phyloP scores from a whole-genome alignment of 768 basidiomycete species.

The Naganishia randhawae region DNA sequence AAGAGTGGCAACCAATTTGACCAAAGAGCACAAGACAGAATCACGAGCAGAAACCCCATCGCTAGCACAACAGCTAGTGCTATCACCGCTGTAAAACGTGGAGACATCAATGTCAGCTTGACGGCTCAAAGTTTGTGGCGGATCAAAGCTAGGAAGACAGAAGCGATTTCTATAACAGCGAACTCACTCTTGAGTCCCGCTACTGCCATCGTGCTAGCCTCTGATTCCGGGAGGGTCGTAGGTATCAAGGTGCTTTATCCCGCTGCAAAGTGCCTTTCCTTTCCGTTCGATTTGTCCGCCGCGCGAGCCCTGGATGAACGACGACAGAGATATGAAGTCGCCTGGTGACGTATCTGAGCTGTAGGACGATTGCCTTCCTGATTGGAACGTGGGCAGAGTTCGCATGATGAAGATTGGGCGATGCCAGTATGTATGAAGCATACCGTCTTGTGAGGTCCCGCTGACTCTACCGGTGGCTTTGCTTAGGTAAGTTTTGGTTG shows the following conservation, averaged over 20 bases:
- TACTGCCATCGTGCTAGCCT: conserved; percentile 11
- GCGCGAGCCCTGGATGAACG: neutral
- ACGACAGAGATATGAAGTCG: neutral
- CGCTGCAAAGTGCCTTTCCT: neutral
- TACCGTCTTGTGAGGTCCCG: neutral
- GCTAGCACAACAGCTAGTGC: conserved; percentile 95
- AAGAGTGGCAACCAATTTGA: conserved; percentile 94
- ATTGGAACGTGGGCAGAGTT: too few species aligned
- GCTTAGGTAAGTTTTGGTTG: neutral
- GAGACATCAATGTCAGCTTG: neutral
- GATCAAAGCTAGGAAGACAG: too few species aligned
- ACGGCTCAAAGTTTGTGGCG: too few species aligned
- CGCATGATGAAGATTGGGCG: too few species aligned
- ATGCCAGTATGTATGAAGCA: too few species aligned
- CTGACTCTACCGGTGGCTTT: neutral
- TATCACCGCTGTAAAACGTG: conserved; percentile 69
- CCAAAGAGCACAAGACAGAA: conserved; percentile 93
- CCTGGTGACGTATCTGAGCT: neutral
- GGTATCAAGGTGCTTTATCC: neutral
- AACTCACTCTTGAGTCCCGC: conserved; percentile 28
- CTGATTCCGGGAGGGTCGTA: neutral
- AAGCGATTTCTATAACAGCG: neutral
- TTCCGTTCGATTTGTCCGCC: neutral
- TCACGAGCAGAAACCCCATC: conserved; percentile 94
- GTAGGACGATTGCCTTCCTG: too few species aligned